Evolutionary conservation across 805 yeast genomes (phyloP).

Genomic region (Candida incommunis): DNA sequence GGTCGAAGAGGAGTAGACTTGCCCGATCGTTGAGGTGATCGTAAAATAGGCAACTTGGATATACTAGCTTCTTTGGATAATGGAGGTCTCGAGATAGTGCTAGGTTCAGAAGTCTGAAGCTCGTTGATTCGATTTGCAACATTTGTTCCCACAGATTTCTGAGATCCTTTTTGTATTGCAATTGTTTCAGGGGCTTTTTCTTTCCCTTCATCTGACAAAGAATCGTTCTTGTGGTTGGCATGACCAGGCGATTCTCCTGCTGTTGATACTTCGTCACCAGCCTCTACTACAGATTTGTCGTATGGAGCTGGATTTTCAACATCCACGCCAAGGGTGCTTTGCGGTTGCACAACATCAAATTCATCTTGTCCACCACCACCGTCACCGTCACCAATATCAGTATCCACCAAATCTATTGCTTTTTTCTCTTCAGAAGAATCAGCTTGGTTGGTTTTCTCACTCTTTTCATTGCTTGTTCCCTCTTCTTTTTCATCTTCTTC

Average conservation of each 20-base stretch:
- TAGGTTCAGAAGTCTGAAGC: not conserved
- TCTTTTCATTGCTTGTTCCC: slow-evolving; percentile 9
- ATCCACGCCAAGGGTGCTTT: too few relatives aligned
- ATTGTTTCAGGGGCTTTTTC: not conserved
- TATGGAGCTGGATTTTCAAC: too few relatives aligned
- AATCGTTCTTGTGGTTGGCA: not conserved
- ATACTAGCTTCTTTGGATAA: not conserved
- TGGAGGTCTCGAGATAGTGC: not conserved
- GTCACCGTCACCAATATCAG: not conserved
- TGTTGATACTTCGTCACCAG: not conserved
- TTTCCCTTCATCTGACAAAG: not conserved
- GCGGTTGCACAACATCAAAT: too few relatives aligned
- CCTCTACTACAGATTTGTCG: not conserved
- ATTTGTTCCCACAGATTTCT: not conserved
- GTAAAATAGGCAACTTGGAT: not conserved
- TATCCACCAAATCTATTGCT: not conserved
- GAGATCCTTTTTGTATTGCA: not conserved
- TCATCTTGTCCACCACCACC: not conserved
- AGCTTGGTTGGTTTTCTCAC: not conserved
- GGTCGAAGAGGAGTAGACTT: not conserved
- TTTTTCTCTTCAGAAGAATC: not conserved
- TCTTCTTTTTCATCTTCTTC: slow-evolving; percentile 18
- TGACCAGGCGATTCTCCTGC: not conserved
- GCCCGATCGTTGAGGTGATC: not conserved
- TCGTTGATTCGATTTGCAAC: not conserved